Evolutionary conservation across 495 filamentous ascomycete genomes (phyloP).

Genomic region (Antarctomyces pellizariae): DNA sequence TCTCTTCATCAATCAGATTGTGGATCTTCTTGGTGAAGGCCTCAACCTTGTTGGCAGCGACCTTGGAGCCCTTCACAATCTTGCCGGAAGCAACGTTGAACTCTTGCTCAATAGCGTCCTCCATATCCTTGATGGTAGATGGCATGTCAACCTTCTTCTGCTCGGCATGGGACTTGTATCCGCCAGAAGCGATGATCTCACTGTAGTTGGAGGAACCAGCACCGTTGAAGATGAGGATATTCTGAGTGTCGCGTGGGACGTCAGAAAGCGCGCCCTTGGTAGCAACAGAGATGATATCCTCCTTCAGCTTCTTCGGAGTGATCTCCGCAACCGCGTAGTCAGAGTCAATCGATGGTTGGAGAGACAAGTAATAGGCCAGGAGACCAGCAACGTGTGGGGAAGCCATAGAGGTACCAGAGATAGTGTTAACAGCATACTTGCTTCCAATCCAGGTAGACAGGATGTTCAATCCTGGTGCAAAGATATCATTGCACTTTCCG

Average conservation of each 20-base stretch:
- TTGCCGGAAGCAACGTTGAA: conserved; percentile 28
- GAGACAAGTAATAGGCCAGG: conserved; percentile 89
- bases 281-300: conserved; percentile 59
- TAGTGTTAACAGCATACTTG: conserved; percentile 86
- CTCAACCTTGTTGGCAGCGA: conserved; percentile 22
- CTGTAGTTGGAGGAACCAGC: conserved; percentile 81
- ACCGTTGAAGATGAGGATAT: conserved; percentile 96
- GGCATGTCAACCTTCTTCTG: conserved; percentile 11
- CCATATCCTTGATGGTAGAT: conserved; percentile 26
- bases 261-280: conserved; percentile 60
- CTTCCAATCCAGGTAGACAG: conserved; percentile 94
- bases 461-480: conserved; percentile 92
- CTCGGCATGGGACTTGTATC: conserved; percentile 23
- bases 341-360: conserved; percentile 73
- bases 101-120: conserved; percentile 36
- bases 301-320: conserved; percentile 87
- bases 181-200: conserved; percentile 51
- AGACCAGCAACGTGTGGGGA: conserved; percentile 94
- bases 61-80: conserved; percentile 22
- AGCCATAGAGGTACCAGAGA: conserved; percentile 98
- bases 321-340: conserved; percentile 73
- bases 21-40: conserved; percentile 29
- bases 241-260: conserved; percentile 60
- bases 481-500: conserved; percentile 98
- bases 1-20: conserved; percentile 34